These are phyloP conservation scores for Epichloe gansuensis DNA, from an alignment of 2,329 filamentous ascomycete species.

Conservation along the genomic window DNA sequence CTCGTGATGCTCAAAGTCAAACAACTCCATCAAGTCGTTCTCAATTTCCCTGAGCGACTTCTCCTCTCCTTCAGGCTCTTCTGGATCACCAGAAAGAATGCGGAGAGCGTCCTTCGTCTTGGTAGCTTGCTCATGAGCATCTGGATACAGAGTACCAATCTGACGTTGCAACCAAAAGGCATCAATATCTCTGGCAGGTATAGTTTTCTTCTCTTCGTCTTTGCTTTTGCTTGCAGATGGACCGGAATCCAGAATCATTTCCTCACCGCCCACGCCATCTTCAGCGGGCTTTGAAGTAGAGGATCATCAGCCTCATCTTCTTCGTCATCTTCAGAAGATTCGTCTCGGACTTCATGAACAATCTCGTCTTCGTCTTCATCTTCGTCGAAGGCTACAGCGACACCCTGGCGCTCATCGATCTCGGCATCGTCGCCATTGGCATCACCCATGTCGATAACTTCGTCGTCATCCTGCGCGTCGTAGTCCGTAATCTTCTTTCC, in stretches of 20 bases:
- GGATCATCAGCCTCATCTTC: slow-evolving; percentile 36
- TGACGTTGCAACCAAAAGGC: slow-evolving; percentile 95
- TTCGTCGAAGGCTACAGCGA: slow-evolving; percentile 93
- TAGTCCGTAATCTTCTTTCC: slow-evolving; percentile 99
- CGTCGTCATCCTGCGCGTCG: slow-evolving; percentile 90
- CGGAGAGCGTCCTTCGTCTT: slow-evolving; percentile 78
- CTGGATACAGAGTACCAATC: slow-evolving; percentile 76
- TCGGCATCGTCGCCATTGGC: slow-evolving; percentile 56
- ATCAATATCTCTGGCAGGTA: slow-evolving; percentile 83
- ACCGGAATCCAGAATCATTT: slow-evolving; percentile 72
- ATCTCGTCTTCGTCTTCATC: slow-evolving; percentile 72
- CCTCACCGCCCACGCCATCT: slow-evolving; percentile 53
- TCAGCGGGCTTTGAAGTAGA: slow-evolving; percentile 18
- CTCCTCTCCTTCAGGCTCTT: slow-evolving; percentile 62
- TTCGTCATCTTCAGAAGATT: slow-evolving; percentile 71
- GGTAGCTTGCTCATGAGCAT: slow-evolving; percentile 85
- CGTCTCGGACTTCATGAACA: slow-evolving; percentile 78
- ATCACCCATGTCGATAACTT: slow-evolving; percentile 64
- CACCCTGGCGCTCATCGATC: slow-evolving; percentile 87
- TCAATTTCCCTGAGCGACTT: slow-evolving; percentile 86
- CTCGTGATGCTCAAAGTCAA: slow-evolving; percentile 93
- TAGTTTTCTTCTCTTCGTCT: slow-evolving; percentile 44
- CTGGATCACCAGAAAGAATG: slow-evolving; percentile 66
- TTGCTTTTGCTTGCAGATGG: slow-evolving; percentile 32
- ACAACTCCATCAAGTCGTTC: slow-evolving; percentile 96